Base-by-base conservation (phyloP, 129 eudicot genomes). In the Artemisia annua region DNA sequence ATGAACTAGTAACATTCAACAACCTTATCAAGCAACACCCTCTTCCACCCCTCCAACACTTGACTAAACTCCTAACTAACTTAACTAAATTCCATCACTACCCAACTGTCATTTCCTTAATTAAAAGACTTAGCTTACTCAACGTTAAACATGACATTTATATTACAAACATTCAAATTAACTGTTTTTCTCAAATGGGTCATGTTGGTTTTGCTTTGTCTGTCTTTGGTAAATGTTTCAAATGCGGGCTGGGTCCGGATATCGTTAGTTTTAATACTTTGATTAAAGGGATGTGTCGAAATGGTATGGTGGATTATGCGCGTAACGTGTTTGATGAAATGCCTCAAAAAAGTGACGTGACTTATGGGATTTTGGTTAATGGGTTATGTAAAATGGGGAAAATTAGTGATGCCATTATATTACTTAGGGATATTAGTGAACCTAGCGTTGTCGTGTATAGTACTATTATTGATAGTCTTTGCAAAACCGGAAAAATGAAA, bases 301-400 rank as follows among this genome's bases (percentile, higher is more conserved):
- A 61, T n/a, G 76, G 76, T 3, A 35, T 19, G 17, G 20, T 77
- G 22, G 76, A 51, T 69, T 57, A 43, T 0, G 81, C 76, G 43
- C 57, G 0, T 63, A 17, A 70, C 22, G 11, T 77, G 76, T 77
- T 77, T 9, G 76, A 77, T 51, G 1, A 77, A 77, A 77, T 77
- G 81, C 39, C 43, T 5, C 39, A 52, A 11, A 70, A 65, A 1
- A 69, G 62, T 6, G 65, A 7, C n/a, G 58, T 77, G 10, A 77
- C 76, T 12, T 77, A 69, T 12, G 81, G 81, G 49, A 77, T 76
- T 1, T 50, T 69, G 76, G 55, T 62, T 7, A 43, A 77, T 3
- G 71, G 83, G 3, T 46, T 72, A 74, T 79, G 83, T 35, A 79
- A 79, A 79, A n/a, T 49, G 64, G 74, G 83, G 0, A 32, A 72